A percentile compares a stretch with the other conserved stretches of the same genome.
Conservation (phyloP, 768 basidiomycete genomes). For the Zangia roseola region DNA sequence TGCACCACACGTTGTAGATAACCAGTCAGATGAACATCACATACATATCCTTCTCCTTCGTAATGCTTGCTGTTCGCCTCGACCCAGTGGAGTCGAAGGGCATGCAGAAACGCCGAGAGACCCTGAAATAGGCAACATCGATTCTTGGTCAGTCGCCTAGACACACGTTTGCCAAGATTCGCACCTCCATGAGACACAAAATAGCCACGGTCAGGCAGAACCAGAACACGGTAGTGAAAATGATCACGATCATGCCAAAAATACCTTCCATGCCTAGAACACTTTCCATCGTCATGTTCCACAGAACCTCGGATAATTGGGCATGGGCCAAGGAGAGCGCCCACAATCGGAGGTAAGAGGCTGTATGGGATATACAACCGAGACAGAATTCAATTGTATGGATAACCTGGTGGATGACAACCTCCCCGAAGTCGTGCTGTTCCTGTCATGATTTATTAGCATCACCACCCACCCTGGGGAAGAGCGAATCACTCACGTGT, state of each 20-base stretch:
- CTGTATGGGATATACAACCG: conserved; percentile 97
- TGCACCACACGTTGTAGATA: conserved; percentile 22
- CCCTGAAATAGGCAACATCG: conserved; percentile 49
- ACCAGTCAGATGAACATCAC: conserved; percentile 33
- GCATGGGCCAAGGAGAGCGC: conserved; percentile 97
- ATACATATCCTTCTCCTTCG: conserved; percentile 84
- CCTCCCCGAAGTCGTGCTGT: conserved; percentile 90
- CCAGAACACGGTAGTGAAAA: conserved; percentile 68
- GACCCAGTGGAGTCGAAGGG: conserved; percentile 96
- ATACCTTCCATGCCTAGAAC: conserved; percentile 63
- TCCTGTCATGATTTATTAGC: conserved; percentile 43
- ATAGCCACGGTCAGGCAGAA: conserved; percentile 71
- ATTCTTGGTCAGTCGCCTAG: conserved; percentile 6
- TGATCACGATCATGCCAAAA: conserved; percentile 54
- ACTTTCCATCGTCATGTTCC: conserved; percentile 78
- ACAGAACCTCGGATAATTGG: conserved; percentile 92
- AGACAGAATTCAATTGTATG: conserved; percentile 99
- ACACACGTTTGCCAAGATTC: conserved; percentile 29
- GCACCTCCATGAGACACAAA: conserved; percentile 94
- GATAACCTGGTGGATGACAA: conserved; percentile 95
- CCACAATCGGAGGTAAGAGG: conserved; percentile 92
- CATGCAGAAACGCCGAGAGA: conserved; percentile 93
- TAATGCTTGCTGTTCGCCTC: conserved; percentile 98
- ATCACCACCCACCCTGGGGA: conserved; percentile 1
- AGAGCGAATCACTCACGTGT: conserved; percentile 52